phyloP scores from a whole-genome alignment of 1,139 yeast genomes.

The Yamadazyma triangularis region DNA sequence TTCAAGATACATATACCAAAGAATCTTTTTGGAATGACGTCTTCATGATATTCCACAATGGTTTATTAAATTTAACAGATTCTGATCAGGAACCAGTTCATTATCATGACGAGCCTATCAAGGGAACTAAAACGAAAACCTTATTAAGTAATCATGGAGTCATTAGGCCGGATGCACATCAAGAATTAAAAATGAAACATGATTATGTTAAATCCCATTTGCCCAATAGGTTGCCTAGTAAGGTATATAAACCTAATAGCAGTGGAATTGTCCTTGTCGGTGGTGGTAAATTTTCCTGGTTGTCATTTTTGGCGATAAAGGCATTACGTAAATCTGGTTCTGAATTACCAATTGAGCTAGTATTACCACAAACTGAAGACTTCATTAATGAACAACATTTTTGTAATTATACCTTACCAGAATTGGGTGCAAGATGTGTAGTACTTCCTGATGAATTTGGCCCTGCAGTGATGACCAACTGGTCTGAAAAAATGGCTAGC shows the following conservation, averaged over 20 bases:
- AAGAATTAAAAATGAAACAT: conserved; percentile 25
- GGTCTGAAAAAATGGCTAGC: conserved; percentile 22
- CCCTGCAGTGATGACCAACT: conserved; percentile 26
- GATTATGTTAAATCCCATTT: conserved; percentile 16
- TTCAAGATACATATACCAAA: too few relatives aligned
- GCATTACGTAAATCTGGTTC: conserved; percentile 34
- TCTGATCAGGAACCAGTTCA: too few relatives aligned
- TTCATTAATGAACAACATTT: conserved; percentile 24
- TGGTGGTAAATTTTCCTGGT: conserved; percentile 37
- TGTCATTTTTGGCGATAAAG: conserved; percentile 31
- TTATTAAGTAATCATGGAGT: conserved; percentile 26
- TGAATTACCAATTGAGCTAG: conserved; percentile 32
- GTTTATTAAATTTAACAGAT: too few relatives aligned
- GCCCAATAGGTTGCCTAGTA: conserved; percentile 20
- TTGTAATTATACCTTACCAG: conserved; percentile 22
- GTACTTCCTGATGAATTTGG: conserved; percentile 35
- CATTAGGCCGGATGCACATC: conserved; percentile 18
- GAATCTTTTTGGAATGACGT: too few relatives aligned
- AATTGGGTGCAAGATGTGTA: conserved; percentile 25
- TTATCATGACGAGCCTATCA: conserved; percentile 18
- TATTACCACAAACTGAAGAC: conserved; percentile 31
- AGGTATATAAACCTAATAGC: conserved; percentile 23
- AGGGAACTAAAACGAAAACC: conserved; percentile 23
- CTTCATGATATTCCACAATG: too few relatives aligned
- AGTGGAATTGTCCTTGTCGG: conserved; percentile 37